Percentiles rank a stretch among this genome's conserved stretches.
Evolutionary conservation across 495 filamentous ascomycete genomes (phyloP).

Genomic region (Neurospora sp.): DNA sequence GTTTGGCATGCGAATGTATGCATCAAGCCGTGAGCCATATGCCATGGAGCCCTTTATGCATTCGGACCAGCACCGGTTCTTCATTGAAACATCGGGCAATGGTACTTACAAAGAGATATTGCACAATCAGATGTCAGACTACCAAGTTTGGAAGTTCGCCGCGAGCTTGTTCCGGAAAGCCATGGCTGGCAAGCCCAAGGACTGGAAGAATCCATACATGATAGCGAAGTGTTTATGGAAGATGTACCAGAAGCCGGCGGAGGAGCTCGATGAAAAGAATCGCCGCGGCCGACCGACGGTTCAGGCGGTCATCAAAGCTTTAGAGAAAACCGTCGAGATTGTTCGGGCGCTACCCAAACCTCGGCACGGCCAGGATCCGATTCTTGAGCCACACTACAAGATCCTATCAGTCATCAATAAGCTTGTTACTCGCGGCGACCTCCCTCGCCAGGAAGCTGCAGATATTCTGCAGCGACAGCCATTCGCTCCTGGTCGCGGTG

Average conservation of each 20-base stretch:
- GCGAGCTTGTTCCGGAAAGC: conserved; percentile 68
- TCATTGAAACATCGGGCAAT: conserved; percentile 52
- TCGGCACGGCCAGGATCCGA: conserved; percentile 68
- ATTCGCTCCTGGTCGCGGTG: conserved; percentile 28
- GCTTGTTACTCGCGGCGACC: conserved; percentile 46
- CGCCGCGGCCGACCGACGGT: conserved; percentile 34
- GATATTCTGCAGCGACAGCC: conserved; percentile 37
- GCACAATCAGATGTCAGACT: conserved; percentile 61
- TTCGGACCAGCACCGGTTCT: conserved; percentile 64
- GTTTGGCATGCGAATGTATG: conserved; percentile 83
- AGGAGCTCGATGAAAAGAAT: conserved; percentile 38
- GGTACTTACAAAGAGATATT: conserved; percentile 66
- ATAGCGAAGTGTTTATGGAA: conserved; percentile 94
- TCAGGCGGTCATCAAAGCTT: conserved; percentile 48
- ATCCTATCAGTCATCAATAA: conserved; percentile 82
- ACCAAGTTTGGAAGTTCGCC: conserved; percentile 80
- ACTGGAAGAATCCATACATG: conserved; percentile 89
- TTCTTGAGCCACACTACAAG: conserved; percentile 95
- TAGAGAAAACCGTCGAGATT: conserved; percentile 63
- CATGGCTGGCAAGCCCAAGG: conserved; percentile 59
- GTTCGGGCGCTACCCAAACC: conserved; percentile 57
- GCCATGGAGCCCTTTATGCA: conserved; percentile 77
- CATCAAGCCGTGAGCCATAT: conserved; percentile 82
- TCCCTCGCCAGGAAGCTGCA: conserved; percentile 31
- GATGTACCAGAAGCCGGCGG: conserved; percentile 58